Base-by-base conservation (phyloP, 371 early-diverging fungal species). In the Batrachochytrium dendrobatidis region DNA sequence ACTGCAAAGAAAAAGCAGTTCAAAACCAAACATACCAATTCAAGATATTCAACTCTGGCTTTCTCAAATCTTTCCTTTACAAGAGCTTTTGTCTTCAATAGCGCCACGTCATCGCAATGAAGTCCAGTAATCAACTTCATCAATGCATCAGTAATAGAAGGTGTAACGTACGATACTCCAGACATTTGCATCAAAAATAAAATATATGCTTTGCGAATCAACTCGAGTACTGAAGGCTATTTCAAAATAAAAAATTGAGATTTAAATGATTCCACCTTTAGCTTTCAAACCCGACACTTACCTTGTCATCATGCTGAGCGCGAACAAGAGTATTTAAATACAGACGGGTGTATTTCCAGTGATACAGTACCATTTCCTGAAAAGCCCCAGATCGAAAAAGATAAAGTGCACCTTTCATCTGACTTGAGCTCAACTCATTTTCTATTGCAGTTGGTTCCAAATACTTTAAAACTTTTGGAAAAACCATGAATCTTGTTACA, bases 221-320 rank as follows among this genome's bases (percentile, higher is more conserved):
- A 66, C 55, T 83, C 81, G 64, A 90, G 89, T 30, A 89, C 79
- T 1, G 83, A 77, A 12, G 84, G 81, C 76, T 81, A 60, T n/a
- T n/a, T n/a, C n/a, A n/a, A n/a, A n/a, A n/a, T n/a, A n/a, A n/a
- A n/a, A n/a, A n/a, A n/a, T n/a, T n/a, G n/a, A n/a, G n/a, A n/a
- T n/a, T n/a, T n/a, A n/a, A n/a, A n/a, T n/a, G n/a, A n/a, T n/a
- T n/a, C n/a, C n/a, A n/a, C n/a, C n/a, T n/a, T n/a, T n/a, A n/a
- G n/a, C n/a, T n/a, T n/a, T n/a, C n/a, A n/a, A 17, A 53, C 34
- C 22, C 18, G 6, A 17, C 22, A 12, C 39, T 31, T 49, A 76
- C 80, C 70, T 90, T 87, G 58, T 91, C 90, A 50, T 87, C 84
- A 56, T 87, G 88, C 56, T 89, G 84, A 4, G 86, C 86, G 22